Evolutionary conservation across 352 stramenopile genomes (phyloP), one percentile per base, ranked within the genome.

Genomic region (Phytopythium helicoides): DNA sequence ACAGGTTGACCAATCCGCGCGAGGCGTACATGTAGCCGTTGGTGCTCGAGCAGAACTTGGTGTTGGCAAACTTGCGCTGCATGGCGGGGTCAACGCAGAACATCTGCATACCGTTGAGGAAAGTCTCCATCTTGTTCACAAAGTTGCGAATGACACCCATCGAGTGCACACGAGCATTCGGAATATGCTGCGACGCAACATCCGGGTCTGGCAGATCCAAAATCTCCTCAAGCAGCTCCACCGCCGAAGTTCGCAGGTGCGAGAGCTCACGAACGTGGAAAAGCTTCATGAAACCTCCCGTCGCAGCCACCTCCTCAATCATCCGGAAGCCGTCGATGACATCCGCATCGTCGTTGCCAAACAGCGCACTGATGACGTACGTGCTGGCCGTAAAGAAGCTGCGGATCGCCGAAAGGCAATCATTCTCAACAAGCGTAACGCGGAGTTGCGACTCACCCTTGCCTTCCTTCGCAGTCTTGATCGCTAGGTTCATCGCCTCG

Each of bases 141-240:
- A 94, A 94, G 73, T 92, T 94, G 48, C 84, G 84, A 25, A 90
- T 89, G 34, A 92, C 76, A 48, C 84, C 84, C 54, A 94, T 82
- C 19, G 82, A 84, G 57, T 94, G 84, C 14, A 92, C 76, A 35
- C 65, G 70, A 1, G 73, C 69, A 14, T 76, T 73, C 7, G 68
- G 73, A 31, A 92, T 74, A 47, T 92, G 79, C 58, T 85, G 79
- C 4, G 79, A 92, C 54, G 70, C 71, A 12, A 73, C 66, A 10
- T 92, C 81, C 2, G 85, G 85, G 51, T 94, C 85, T 12, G 85
- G 82, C 31, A 94, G 52, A 50, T 94, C 85, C 31, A 94, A 31
- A 44, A 94, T 86, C 26, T 86, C 78, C 54, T 93, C 85, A 5
- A 94, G 46, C 11, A 94, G 63, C 28, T 94, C 85, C 1, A 94